phyloP scores from a whole-genome alignment of 306 rosid species.

The Begonia masoniana region DNA sequence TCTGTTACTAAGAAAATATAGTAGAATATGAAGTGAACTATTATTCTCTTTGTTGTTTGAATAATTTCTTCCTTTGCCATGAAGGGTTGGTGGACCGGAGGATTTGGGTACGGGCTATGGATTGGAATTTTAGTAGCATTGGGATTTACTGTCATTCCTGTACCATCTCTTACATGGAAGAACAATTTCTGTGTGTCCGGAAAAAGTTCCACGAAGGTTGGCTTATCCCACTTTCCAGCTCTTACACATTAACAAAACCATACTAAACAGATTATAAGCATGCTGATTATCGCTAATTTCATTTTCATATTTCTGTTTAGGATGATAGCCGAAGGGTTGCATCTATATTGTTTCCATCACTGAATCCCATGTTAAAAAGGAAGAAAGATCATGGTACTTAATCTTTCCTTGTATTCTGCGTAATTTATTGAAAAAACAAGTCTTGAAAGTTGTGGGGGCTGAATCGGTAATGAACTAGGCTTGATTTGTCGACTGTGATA shows the following conservation, averaged over 20 bases:
- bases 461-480: background rate
- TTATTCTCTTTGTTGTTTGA: conserved; percentile 7
- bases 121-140: conserved; percentile 78
- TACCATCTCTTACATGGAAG: conserved; percentile 72
- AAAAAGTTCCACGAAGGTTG: conserved; percentile 45
- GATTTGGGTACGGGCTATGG: conserved; percentile 90
- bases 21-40: background rate
- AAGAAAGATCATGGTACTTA: conserved; percentile 81
- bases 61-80: conserved; percentile 13
- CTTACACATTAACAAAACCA: background rate
- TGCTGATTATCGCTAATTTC: background rate
- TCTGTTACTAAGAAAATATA: background rate
- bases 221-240: conserved; percentile 14
- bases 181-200: conserved; percentile 50
- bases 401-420: background rate
- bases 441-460: background rate
- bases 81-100: conserved; percentile 98
- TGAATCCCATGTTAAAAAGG: conserved; percentile 45
- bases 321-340: conserved; percentile 86
- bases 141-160: conserved; percentile 81
- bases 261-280: background rate
- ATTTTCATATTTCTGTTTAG: conserved; percentile 23
- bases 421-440: background rate
- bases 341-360: conserved; percentile 58
- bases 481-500: background rate